phyloP scores from a whole-genome alignment of 306 rosid species.

The Cucurbita moschata region DNA sequence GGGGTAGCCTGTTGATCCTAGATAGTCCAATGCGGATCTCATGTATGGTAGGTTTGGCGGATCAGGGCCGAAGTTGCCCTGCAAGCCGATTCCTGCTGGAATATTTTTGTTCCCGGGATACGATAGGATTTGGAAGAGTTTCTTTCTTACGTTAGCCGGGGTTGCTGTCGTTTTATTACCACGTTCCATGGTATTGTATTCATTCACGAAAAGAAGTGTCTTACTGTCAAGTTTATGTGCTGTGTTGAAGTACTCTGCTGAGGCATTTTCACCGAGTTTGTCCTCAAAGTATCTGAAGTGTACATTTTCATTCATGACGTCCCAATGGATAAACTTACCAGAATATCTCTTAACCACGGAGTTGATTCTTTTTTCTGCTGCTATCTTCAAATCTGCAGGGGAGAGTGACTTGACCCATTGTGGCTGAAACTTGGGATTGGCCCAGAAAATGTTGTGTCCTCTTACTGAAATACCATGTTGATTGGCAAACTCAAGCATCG shows the following conservation, averaged over 20 bases:
- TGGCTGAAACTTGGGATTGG: slow-evolving; percentile 37
- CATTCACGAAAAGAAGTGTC: slow-evolving; percentile 50
- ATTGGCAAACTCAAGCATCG: slow-evolving; percentile 42
- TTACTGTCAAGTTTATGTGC: slow-evolving; percentile 23
- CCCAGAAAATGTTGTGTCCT: slow-evolving; percentile 70
- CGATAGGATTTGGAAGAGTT: slow-evolving; percentile 29
- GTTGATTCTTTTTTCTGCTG: slow-evolving; percentile 17
- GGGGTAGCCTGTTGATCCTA: slow-evolving; percentile 39
- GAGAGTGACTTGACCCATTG: slow-evolving; percentile 50
- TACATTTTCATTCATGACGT: slow-evolving; percentile 62
- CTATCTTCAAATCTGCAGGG: not conserved
- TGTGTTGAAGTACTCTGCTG: slow-evolving; percentile 18
- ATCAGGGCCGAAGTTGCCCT: slow-evolving; percentile 34
- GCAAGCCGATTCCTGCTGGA: slow-evolving; percentile 43
- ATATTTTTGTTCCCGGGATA: slow-evolving; percentile 11
- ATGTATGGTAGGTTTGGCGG: slow-evolving; percentile 41
- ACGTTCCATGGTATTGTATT: slow-evolving; percentile 63
- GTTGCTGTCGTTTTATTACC: not conserved
- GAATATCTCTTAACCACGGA: slow-evolving; percentile 37
- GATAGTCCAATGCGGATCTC: slow-evolving; percentile 58
- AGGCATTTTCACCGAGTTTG: slow-evolving; percentile 26
- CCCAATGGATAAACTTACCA: slow-evolving; percentile 61
- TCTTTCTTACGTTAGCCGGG: slow-evolving; percentile 33
- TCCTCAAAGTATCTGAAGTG: slow-evolving; percentile 46
- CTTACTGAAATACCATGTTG: slow-evolving; percentile 30